Base-by-base conservation (phyloP, 176 grass and related monocot genomes). In the Thinopyrum elongatum region DNA sequence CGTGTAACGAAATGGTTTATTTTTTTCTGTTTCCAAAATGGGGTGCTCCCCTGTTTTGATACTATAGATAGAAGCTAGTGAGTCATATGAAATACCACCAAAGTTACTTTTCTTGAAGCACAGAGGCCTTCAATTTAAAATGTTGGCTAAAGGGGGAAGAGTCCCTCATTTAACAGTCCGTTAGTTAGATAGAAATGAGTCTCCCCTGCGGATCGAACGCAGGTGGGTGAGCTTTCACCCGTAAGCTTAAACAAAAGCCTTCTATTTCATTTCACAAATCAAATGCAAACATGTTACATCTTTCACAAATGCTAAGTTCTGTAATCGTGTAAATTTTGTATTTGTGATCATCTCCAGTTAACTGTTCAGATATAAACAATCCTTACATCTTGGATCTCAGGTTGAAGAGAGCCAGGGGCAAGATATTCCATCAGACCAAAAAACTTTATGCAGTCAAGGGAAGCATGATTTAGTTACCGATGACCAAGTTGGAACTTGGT, bases 401-500 rank as follows among this genome's bases (percentile, higher is more conserved):
- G 78, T 14, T n/a, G 65, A 74, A 67, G 49, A 22, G 29, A 41
- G 42, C 44, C 41, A 74, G 67, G 65, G 3, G 30, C 22, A 29
- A 63, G 73, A 88, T 39, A 63, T 30, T 67, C 71, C 33, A 68
- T 25, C 58, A 15, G 29, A 63, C n/a, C 47, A 81, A 82, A 66
- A 21, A 65, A 13, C 25, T 86, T 86, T 60, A 39, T 94, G 87
- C 64, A 75, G 38, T 22, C 15, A 81, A 44, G 93, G 95, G 70
- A 82, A 86, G 41, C 96, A 98, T 86, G 82, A 92, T 63, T 84
- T 94, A 36, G 39, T 90, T 79, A 71, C 86, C 21, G 84, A 98
- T 65, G 96, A 98, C 26, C 91, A 92, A 84, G 76, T 90, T 79
- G 96, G 96, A 68, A 46, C 92, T 51, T 59, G 73, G 66, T 98